These are phyloP conservation scores for Suillus alpinus DNA, from an alignment of 768 basidiomycete genomes.

Conservation along the genomic window DNA sequence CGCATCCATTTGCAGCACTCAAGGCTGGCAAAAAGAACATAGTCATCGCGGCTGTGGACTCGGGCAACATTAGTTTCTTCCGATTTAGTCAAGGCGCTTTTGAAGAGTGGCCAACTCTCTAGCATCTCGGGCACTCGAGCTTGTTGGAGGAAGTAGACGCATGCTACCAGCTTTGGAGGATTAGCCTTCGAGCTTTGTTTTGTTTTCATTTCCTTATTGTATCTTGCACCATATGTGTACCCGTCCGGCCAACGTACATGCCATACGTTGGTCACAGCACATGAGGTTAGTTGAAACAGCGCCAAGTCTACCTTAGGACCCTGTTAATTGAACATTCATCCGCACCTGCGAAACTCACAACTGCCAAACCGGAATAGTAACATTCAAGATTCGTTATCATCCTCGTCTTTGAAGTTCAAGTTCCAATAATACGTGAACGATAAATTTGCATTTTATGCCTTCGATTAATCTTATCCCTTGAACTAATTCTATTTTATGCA, in stretches of 20 bases:
- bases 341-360: not conserved
- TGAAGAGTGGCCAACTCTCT: constrained; percentile 65
- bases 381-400: not conserved
- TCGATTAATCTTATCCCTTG: not conserved
- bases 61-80: constrained; percentile 85
- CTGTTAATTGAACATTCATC: not conserved
- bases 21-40: constrained; percentile 83
- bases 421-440: not conserved
- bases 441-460: not conserved
- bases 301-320: not conserved
- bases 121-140: not conserved
- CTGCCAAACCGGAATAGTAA: not conserved
- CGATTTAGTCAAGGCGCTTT: constrained; percentile 85
- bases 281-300: no score
- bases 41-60: constrained; percentile 85
- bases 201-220: no score
- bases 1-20: constrained; percentile 77
- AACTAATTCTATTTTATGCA: not conserved
- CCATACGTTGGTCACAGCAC: no score
- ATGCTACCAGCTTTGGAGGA: no score
- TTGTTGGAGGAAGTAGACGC: no score
- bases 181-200: no score
- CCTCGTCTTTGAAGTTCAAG: not conserved
- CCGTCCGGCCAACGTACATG: no score
- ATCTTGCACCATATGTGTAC: no score